Evolutionary conservation across 345 rosid genomes (phyloP).

Genomic region (Mangifera indica): DNA sequence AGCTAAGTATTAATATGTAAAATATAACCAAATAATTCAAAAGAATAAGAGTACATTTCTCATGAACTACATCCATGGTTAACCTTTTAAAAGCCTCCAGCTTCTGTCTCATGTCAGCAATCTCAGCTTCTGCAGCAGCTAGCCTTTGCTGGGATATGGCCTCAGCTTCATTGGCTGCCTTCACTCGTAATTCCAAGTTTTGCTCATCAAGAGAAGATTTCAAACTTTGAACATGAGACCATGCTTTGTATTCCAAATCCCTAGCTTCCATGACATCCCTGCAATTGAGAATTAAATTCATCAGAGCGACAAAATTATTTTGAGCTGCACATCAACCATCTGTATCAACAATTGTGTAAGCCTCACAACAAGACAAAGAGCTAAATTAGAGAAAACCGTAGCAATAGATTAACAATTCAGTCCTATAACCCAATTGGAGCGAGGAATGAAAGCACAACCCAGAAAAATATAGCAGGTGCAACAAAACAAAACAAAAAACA

Average conservation of each 20-base stretch:
- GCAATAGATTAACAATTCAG: not conserved
- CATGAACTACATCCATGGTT: constrained; percentile 8
- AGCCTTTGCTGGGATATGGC: constrained; percentile 89
- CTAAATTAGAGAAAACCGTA: not conserved
- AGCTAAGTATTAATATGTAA: constrained; percentile 3
- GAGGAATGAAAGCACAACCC: not conserved
- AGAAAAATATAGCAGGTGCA: not conserved
- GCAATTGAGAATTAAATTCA: constrained; percentile 24
- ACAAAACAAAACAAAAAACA: not conserved
- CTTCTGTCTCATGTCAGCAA: constrained; percentile 87
- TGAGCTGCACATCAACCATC: constrained; percentile 8
- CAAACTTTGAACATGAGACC: constrained; percentile 79
- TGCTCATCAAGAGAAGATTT: constrained; percentile 87
- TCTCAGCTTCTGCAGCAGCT: constrained; percentile 98
- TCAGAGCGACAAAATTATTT: not conserved
- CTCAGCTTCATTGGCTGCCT: constrained; percentile 96
- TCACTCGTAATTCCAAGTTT: constrained; percentile 78
- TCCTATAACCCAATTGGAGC: not conserved
- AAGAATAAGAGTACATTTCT: not conserved
- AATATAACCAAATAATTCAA: not conserved
- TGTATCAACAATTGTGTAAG: not conserved
- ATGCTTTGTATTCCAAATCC: constrained; percentile 71
- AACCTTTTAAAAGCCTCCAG: constrained; percentile 84
- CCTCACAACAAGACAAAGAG: constrained; percentile 2
- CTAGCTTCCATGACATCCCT: constrained; percentile 73